Percentiles rank a stretch among this genome's conserved stretches.
phyloP scores from a whole-genome alignment of 176 grass and related monocot genomes.

The Aegilops tauschii region DNA sequence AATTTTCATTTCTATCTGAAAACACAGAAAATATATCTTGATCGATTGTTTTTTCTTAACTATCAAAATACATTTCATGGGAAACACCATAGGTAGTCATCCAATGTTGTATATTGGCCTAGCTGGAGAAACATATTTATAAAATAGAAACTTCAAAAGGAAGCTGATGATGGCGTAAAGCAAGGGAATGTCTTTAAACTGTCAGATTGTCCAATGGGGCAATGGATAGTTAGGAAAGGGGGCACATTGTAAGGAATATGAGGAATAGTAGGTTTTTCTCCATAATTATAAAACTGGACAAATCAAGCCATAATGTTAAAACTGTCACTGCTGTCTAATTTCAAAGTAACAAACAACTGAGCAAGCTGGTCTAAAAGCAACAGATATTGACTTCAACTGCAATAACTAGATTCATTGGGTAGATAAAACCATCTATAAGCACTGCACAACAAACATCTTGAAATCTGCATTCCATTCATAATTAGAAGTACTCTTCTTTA shows the following conservation, averaged over 20 bases:
- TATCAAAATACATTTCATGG: background rate
- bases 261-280: background rate
- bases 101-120: background rate
- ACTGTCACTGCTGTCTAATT: background rate
- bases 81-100: background rate
- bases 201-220: background rate
- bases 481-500: background rate
- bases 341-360: background rate
- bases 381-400: background rate
- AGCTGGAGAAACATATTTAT: background rate
- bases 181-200: background rate
- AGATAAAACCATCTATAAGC: background rate
- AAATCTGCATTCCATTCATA: constrained; percentile 4
- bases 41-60: background rate
- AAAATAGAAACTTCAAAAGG: background rate
- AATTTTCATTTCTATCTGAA: background rate
- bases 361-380: background rate
- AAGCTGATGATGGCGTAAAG: background rate
- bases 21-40: background rate
- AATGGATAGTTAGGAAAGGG: background rate
- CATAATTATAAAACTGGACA: background rate
- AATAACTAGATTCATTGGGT: background rate
- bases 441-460: background rate
- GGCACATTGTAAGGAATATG: background rate
- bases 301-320: background rate